A percentile compares a stretch with the other conserved stretches of the same genome.
These are phyloP conservation scores for Pyropia yezoensis DNA, from an alignment of 23 red algal genomes.

Conservation along the genomic window DNA sequence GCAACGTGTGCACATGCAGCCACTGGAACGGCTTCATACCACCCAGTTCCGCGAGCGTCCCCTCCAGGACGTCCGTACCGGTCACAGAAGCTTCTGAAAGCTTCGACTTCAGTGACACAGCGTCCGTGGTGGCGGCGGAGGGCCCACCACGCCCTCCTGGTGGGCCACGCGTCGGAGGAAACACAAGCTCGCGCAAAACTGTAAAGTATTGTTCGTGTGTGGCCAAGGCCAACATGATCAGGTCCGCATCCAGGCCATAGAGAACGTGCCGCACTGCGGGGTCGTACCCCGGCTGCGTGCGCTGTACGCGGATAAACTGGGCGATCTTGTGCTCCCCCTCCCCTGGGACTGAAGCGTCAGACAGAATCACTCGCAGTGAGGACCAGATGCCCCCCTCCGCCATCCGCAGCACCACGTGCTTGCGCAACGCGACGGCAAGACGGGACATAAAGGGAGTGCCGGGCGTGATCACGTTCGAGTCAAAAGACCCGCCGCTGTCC, in stretches of 20 bases:
- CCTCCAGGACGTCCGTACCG: too few relatives aligned
- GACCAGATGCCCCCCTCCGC: constrained; percentile 25
- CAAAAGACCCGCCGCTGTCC: constrained; percentile 35
- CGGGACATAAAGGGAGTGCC: constrained; percentile 95
- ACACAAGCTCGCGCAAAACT: constrained; percentile 79
- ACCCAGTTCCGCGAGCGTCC: constrained; percentile 31
- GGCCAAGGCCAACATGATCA: constrained; percentile 97
- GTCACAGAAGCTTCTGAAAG: too few relatives aligned
- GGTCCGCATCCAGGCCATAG: constrained; percentile 99
- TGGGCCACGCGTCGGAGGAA: neutral
- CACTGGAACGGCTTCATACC: constrained; percentile 80
- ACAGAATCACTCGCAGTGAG: constrained; percentile 56
- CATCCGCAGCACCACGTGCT: constrained; percentile 50
- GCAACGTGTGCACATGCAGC: constrained; percentile 65
- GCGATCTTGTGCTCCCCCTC: constrained; percentile 99
- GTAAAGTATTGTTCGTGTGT: constrained; percentile 93
- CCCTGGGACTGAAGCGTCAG: constrained; percentile 79
- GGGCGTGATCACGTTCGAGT: constrained; percentile 96
- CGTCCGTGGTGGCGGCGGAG: too few relatives aligned
- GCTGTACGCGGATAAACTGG: constrained; percentile 84
- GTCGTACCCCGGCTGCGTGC: constrained; percentile 46
- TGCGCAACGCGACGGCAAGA: constrained; percentile 43
- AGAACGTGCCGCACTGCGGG: constrained; percentile 65
- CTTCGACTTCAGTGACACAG: too few relatives aligned
- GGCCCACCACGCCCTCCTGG: too few relatives aligned